A percentile compares a stretch with the other conserved stretches of the same genome.
Evolutionary conservation across 2,329 filamentous ascomycete species (phyloP).

Genomic region (Coniochaeta ligniaria): DNA sequence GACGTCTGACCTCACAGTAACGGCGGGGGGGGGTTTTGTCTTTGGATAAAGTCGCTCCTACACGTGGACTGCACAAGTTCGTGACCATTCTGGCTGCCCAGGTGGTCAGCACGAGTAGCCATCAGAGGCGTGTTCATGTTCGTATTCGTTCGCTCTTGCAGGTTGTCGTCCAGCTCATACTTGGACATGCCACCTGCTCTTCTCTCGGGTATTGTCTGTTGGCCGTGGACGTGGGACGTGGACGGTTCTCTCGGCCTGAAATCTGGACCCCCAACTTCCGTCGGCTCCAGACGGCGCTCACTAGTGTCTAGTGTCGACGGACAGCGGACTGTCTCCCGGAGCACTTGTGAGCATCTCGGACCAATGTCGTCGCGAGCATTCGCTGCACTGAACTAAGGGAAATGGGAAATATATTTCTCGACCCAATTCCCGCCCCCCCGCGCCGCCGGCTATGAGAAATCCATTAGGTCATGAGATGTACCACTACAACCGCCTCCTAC

Average conservation of each 20-base stretch:
- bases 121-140: not conserved
- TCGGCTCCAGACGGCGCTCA: not conserved
- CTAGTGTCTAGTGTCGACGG: not conserved
- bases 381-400: not conserved
- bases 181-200: not conserved
- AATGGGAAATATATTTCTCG: constrained; percentile 10
- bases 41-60: not conserved
- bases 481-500: not conserved
- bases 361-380: constrained; percentile 28
- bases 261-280: not conserved
- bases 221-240: not conserved
- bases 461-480: constrained; percentile 27
- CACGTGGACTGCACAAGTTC: too few relatives aligned
- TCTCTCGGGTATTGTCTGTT: not conserved
- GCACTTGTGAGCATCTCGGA: constrained; percentile 18
- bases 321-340: not conserved
- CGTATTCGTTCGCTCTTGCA: not conserved
- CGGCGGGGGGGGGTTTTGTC: not conserved
- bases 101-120: not conserved
- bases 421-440: constrained; percentile 20
- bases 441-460: constrained; percentile 12
- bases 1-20: not conserved
- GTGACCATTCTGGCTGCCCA: too few relatives aligned
- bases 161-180: not conserved
- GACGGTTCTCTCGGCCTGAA: not conserved